Percentiles rank a stretch among this genome's conserved stretches.
These are phyloP conservation scores for Orbilia javanica DNA, from an alignment of 2,329 filamentous ascomycete genomes.

Conservation along the genomic window DNA sequence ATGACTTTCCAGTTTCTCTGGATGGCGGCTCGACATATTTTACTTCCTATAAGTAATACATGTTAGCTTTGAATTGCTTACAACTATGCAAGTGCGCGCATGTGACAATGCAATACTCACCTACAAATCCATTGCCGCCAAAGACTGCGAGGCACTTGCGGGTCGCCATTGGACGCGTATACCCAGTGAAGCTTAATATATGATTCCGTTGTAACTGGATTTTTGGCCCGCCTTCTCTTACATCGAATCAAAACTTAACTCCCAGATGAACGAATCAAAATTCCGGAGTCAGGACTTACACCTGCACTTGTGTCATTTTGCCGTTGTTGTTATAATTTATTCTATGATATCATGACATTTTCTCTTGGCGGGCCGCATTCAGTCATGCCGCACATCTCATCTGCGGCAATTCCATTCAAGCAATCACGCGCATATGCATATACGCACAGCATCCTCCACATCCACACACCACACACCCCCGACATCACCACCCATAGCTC, in stretches of 20 bases:
- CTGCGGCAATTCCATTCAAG: slow-evolving; percentile 26
- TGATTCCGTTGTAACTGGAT: background rate
- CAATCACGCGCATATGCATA: slow-evolving; percentile 48
- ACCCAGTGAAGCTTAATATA: background rate
- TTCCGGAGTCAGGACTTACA: too few species aligned
- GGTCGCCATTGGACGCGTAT: slow-evolving; percentile 9
- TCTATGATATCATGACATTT: slow-evolving; percentile 57
- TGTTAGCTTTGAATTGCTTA: slow-evolving; percentile 8
- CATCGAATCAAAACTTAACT: background rate
- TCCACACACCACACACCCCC: slow-evolving; percentile 8
- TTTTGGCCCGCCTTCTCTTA: background rate
- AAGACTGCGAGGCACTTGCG: slow-evolving; percentile 54
- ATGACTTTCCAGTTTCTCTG: slow-evolving; percentile 58
- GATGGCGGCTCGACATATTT: slow-evolving; percentile 53
- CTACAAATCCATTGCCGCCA: slow-evolving; percentile 56
- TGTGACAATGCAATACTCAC: slow-evolving; percentile 18
- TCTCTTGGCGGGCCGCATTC: slow-evolving; percentile 32
- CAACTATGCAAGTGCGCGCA: background rate
- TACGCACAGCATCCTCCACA: slow-evolving; percentile 18
- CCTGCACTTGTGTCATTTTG: background rate
- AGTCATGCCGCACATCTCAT: slow-evolving; percentile 20
- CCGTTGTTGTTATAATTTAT: background rate
- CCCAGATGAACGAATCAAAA: background rate
- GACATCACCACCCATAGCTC: slow-evolving; percentile 15
- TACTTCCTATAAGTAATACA: slow-evolving; percentile 25